phyloP scores from a whole-genome alignment of 1,139 yeast species.

The Pichia sp. region DNA sequence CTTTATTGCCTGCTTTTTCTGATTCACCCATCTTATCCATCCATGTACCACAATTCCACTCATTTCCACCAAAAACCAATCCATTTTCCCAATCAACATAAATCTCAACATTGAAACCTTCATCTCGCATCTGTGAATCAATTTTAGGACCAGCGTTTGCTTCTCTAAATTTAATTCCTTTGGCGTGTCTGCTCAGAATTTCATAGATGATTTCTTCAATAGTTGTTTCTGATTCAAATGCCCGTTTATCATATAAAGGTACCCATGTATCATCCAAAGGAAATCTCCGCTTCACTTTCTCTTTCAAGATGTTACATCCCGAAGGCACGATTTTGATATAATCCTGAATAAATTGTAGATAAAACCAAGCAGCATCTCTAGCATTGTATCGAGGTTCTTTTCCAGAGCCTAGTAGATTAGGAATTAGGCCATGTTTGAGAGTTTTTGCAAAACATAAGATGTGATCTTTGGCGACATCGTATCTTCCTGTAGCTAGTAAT shows the following conservation, averaged over 20 bases:
- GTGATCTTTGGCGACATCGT: conserved; percentile 71
- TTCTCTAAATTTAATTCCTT: conserved; percentile 80
- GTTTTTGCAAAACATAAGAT: conserved; percentile 86
- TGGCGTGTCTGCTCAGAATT: conserved; percentile 77
- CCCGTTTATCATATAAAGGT: conserved; percentile 59
- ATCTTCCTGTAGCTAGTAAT: conserved; percentile 67
- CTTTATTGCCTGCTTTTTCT: conserved; percentile 70
- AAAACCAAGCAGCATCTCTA: conserved; percentile 96
- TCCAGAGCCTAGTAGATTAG: conserved; percentile 87
- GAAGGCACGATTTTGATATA: conserved; percentile 62
- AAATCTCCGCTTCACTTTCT: conserved; percentile 60
- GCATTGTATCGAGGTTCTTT: conserved; percentile 93
- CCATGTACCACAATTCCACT: conserved; percentile 96
- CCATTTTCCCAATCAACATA: conserved; percentile 87
- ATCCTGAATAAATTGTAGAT: conserved; percentile 79
- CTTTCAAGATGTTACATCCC: conserved; percentile 62
- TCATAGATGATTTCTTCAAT: conserved; percentile 77
- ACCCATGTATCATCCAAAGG: conserved; percentile 83
- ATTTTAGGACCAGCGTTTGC: conserved; percentile 89
- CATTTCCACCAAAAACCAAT: conserved; percentile 84
- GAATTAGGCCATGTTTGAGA: conserved; percentile 89
- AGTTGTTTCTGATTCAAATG: conserved; percentile 64
- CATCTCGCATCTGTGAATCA: conserved; percentile 87
- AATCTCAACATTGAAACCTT: conserved; percentile 82
- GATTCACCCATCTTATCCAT: conserved; percentile 99